Conservation (phyloP, 2,329 filamentous ascomycete species). For the Torrubiellomyces zombiae region DNA sequence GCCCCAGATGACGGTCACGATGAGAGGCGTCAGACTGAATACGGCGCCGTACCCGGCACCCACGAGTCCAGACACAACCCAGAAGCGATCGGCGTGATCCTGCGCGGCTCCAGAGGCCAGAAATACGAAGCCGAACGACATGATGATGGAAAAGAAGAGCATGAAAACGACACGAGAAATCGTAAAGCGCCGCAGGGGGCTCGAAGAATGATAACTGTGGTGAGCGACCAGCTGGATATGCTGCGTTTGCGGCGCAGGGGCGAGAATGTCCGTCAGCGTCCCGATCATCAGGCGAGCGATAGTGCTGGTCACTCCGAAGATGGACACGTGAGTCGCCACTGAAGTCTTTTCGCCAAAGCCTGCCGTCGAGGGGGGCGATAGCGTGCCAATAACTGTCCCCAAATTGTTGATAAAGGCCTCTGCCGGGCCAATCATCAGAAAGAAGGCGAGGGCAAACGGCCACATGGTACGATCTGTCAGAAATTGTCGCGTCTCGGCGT, state of each 20-base stretch:
- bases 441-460: slow-evolving; percentile 80
- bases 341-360: slow-evolving; percentile 32
- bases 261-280: slow-evolving; percentile 74
- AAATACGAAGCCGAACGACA: slow-evolving; percentile 60
- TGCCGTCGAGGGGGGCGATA: slow-evolving; percentile 43
- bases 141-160: slow-evolving; percentile 53
- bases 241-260: slow-evolving; percentile 46
- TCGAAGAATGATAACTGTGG: slow-evolving; percentile 6
- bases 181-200: slow-evolving; percentile 26
- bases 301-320: slow-evolving; percentile 80
- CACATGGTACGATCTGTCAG: slow-evolving; percentile 87
- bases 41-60: slow-evolving; percentile 86
- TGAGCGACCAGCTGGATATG: slow-evolving; percentile 28
- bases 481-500: slow-evolving; percentile 77
- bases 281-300: slow-evolving; percentile 81
- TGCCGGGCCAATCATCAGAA: slow-evolving; percentile 85
- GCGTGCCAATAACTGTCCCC: slow-evolving; percentile 78
- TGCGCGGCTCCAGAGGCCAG: slow-evolving; percentile 64
- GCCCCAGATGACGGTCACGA: slow-evolving; percentile 95
- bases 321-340: slow-evolving; percentile 78
- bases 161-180: slow-evolving; percentile 71
- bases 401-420: slow-evolving; percentile 97
- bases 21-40: slow-evolving; percentile 78
- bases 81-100: slow-evolving; percentile 62
- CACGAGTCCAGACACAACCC: slow-evolving; percentile 67